Conservation (phyloP, 345 rosid genomes). For the Camelina sativa region DNA sequence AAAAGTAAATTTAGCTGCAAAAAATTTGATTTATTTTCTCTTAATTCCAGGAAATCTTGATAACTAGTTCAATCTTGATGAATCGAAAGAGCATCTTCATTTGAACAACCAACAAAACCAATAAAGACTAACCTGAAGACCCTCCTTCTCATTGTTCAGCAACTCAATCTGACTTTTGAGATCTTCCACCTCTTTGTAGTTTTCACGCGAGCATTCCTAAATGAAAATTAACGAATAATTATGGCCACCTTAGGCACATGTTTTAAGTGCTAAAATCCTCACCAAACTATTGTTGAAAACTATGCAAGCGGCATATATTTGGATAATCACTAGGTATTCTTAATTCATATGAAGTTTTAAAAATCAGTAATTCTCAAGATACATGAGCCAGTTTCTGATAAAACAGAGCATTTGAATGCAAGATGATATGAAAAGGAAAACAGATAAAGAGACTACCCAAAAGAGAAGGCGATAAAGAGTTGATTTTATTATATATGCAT, state of each 20-base stretch:
- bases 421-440: slow-evolving; percentile 12
- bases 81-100: slow-evolving; percentile 1
- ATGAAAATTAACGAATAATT: not conserved
- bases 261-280: slow-evolving; percentile 8
- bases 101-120: slow-evolving; percentile 17
- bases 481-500: slow-evolving; percentile 10
- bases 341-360: slow-evolving; percentile 22
- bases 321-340: not conserved
- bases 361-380: not conserved
- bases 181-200: slow-evolving; percentile 55
- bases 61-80: not conserved
- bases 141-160: slow-evolving; percentile 61
- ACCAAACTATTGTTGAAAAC: slow-evolving; percentile 13
- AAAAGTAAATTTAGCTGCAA: not conserved
- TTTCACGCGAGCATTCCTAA: slow-evolving; percentile 28
- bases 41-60: not conserved
- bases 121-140: slow-evolving; percentile 63
- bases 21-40: not conserved
- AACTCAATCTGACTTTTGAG: slow-evolving; percentile 66
- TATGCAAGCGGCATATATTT: not conserved
- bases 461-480: not conserved
- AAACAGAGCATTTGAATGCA: slow-evolving; percentile 3
- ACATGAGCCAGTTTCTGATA: slow-evolving; percentile 22
- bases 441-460: slow-evolving; percentile 11
- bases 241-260: slow-evolving; percentile 10